phyloP scores from a whole-genome alignment of 345 rosid genomes.

The Chamaenerion angustifolium region DNA sequence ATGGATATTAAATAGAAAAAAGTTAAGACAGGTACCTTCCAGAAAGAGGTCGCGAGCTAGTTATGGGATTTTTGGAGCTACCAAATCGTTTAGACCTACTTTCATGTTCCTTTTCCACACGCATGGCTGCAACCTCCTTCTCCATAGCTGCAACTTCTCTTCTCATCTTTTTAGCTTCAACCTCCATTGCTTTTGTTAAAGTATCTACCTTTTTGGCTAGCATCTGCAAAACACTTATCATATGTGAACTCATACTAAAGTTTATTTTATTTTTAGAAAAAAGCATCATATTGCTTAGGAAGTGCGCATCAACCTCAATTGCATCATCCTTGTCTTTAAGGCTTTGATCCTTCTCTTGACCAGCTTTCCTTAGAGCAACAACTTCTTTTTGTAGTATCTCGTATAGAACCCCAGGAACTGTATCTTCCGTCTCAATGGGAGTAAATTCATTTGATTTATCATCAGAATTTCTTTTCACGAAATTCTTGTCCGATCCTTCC shows the following conservation, averaged over 20 bases:
- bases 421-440: slow-evolving; percentile 39
- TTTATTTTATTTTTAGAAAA: too few relatives aligned
- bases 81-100: slow-evolving; percentile 47
- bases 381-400: slow-evolving; percentile 93
- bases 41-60: slow-evolving; percentile 50
- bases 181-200: slow-evolving; percentile 87
- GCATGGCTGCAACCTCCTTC: slow-evolving; percentile 88
- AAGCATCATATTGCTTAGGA: too few relatives aligned
- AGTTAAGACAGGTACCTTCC: slow-evolving; percentile 37
- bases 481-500: slow-evolving; percentile 28
- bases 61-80: slow-evolving; percentile 41
- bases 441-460: slow-evolving; percentile 46
- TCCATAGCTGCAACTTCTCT: slow-evolving; percentile 91
- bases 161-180: slow-evolving; percentile 89
- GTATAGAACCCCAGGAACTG: slow-evolving; percentile 57
- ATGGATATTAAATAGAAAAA: too few relatives aligned
- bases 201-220: slow-evolving; percentile 88
- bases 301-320: slow-evolving; percentile 44
- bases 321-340: slow-evolving; percentile 93
- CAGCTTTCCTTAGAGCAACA: slow-evolving; percentile 57
- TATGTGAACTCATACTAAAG: too few relatives aligned
- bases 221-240: slow-evolving; percentile 32
- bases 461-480: slow-evolving; percentile 31
- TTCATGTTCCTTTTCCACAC: slow-evolving; percentile 71
- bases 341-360: slow-evolving; percentile 87